Conservation (phyloP, 805 yeast species). For the Yarrowia alimentaria region DNA sequence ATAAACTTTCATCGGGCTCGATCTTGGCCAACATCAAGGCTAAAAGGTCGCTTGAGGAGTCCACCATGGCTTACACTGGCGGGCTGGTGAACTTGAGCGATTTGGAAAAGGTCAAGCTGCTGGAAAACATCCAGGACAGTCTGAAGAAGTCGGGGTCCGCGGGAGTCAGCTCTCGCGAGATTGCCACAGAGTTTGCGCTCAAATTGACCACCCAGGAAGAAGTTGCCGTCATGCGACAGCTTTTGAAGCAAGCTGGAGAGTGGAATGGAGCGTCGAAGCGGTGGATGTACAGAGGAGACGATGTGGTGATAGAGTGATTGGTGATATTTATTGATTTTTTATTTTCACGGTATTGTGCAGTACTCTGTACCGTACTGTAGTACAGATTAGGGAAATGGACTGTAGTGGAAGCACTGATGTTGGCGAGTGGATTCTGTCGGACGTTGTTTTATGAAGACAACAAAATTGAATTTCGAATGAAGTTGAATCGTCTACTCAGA, state of each 20-base stretch:
- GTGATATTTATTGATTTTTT: no score
- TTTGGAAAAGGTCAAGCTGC: conserved; percentile 17
- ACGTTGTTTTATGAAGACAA: no score
- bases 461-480: no score
- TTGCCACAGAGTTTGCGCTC: conserved; percentile 22
- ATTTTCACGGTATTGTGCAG: no score
- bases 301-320: background rate
- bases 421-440: no score
- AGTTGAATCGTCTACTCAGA: no score
- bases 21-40: conserved; percentile 18
- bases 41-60: conserved; percentile 13
- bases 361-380: no score
- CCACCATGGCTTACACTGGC: conserved; percentile 7
- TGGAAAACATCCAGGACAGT: conserved; percentile 8
- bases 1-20: background rate
- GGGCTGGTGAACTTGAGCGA: conserved; percentile 13
- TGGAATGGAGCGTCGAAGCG: conserved; percentile 12
- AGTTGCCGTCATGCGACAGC: conserved; percentile 23
- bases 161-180: conserved; percentile 8
- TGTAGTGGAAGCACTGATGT: no score
- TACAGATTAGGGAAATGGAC: no score
- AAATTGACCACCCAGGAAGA: conserved; percentile 19
- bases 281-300: conserved; percentile 11
- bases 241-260: conserved; percentile 16
- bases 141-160: conserved; percentile 4